Evolutionary conservation across 352 stramenopile genomes (phyloP).

Genomic region (Phytophthora macrochlamydospora): DNA sequence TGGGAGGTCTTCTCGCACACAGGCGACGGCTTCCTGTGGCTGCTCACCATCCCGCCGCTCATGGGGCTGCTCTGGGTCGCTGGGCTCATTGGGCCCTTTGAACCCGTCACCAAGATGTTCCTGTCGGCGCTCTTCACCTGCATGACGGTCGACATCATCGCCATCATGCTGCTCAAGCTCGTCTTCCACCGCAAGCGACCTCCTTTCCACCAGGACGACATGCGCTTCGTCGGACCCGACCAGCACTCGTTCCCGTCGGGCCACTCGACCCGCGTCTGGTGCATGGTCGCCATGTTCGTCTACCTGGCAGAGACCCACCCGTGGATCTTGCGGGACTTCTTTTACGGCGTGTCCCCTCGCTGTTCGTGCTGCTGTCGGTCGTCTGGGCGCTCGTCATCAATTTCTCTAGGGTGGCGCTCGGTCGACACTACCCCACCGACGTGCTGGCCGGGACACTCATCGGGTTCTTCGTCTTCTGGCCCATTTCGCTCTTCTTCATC

Average conservation of each 20-base stretch:
- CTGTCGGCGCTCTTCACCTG: constrained; percentile 42
- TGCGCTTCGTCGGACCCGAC: constrained; percentile 80
- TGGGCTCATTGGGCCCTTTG: constrained; percentile 38
- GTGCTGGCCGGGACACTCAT: constrained; percentile 69
- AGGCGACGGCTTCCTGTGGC: constrained; percentile 80
- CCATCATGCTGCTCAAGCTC: constrained; percentile 81
- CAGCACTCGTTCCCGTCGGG: constrained; percentile 89
- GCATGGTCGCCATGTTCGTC: constrained; percentile 68
- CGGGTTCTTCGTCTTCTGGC: constrained; percentile 64
- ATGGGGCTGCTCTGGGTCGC: constrained; percentile 41
- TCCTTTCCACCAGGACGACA: constrained; percentile 74
- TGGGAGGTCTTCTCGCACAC: constrained; percentile 85
- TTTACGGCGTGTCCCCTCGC: constrained; percentile 44
- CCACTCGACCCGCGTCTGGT: constrained; percentile 79
- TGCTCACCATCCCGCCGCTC: constrained; percentile 47
- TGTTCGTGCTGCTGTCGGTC: constrained; percentile 44
- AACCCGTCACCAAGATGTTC: constrained; percentile 41
- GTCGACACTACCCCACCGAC: constrained; percentile 85
- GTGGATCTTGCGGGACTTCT: constrained; percentile 51
- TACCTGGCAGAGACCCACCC: constrained; percentile 60
- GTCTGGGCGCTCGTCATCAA: constrained; percentile 75
- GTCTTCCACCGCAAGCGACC: constrained; percentile 74
- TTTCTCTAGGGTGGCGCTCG: constrained; percentile 82
- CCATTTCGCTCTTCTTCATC: constrained; percentile 49
- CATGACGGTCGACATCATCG: constrained; percentile 71